These are phyloP conservation scores for Euphorbia corollata DNA, from an alignment of 441 rosid species.

Conservation along the genomic window DNA sequence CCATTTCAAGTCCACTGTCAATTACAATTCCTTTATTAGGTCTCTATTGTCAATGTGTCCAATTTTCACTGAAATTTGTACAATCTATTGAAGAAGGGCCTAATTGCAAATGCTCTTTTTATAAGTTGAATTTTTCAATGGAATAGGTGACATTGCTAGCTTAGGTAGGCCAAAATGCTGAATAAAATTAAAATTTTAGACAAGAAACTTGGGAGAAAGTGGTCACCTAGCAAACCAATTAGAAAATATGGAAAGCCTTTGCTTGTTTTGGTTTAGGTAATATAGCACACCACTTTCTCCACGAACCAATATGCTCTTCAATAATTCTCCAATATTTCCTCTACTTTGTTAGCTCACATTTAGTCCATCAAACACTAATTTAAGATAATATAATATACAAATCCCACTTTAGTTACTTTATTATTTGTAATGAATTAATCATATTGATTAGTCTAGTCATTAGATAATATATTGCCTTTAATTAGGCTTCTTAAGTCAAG, in stretches of 20 bases:
- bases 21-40: constrained; percentile 3
- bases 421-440: neutral
- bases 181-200: neutral
- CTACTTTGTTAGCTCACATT: constrained; percentile 28
- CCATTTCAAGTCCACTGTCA: neutral
- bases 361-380: constrained; percentile 22
- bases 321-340: constrained; percentile 20
- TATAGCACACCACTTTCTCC: constrained; percentile 16
- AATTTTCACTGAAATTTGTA: neutral
- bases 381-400: constrained; percentile 24
- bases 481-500: constrained; percentile 2
- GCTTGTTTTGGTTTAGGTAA: constrained; percentile 21
- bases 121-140: neutral
- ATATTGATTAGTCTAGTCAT: constrained; percentile 10
- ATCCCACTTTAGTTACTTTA: neutral
- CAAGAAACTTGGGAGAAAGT: constrained; percentile 9
- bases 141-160: neutral
- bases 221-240: constrained; percentile 15
- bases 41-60: neutral
- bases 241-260: constrained; percentile 9
- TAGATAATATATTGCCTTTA: neutral
- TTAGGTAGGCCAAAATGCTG: neutral
- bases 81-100: neutral
- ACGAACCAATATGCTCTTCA: constrained; percentile 18
- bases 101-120: neutral